phyloP scores from a whole-genome alignment of 768 basidiomycete genomes.

The Rhodotorula toruloides region DNA sequence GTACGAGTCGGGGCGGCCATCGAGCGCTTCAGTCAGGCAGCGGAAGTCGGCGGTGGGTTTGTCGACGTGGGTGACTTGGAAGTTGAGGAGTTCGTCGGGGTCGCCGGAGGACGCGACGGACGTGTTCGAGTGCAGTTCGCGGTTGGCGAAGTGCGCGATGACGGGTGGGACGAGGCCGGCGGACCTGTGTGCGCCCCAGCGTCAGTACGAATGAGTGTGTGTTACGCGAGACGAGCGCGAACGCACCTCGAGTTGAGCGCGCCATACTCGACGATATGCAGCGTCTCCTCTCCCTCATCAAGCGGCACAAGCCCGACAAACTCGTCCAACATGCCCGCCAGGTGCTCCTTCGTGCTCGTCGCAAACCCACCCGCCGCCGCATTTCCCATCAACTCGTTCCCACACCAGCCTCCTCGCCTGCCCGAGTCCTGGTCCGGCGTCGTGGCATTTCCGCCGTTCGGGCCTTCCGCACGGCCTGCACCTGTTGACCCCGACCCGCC shows the following conservation, averaged over 20 bases:
- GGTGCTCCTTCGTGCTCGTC: constrained; percentile 18
- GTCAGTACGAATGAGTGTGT: no score
- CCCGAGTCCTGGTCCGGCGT: background rate
- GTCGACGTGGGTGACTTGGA: constrained; percentile 35
- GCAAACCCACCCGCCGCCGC: constrained; percentile 33
- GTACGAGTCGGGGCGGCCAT: constrained; percentile 1
- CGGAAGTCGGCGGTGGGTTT: constrained; percentile 27
- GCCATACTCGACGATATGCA: constrained; percentile 40
- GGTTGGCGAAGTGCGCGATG: constrained; percentile 18
- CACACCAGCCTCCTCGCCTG: background rate
- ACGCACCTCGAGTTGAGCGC: constrained; percentile 30
- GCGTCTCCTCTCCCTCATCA: background rate
- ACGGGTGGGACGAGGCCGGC: constrained; percentile 23
- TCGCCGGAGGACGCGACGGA: background rate
- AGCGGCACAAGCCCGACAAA: constrained; percentile 20
- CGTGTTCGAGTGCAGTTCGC: background rate
- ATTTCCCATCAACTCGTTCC: constrained; percentile 28
- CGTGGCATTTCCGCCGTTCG: background rate
- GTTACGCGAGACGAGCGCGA: background rate
- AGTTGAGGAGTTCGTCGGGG: constrained; percentile 19
- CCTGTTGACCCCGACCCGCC: constrained; percentile 1
- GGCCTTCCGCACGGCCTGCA: background rate
- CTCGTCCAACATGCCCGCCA: constrained; percentile 12
- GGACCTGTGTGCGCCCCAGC: constrained; percentile 9
- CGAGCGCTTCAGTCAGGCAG: constrained; percentile 18